Conservation (phyloP, 108 stramenopile species). For the Schizochytrium sp. region DNA sequence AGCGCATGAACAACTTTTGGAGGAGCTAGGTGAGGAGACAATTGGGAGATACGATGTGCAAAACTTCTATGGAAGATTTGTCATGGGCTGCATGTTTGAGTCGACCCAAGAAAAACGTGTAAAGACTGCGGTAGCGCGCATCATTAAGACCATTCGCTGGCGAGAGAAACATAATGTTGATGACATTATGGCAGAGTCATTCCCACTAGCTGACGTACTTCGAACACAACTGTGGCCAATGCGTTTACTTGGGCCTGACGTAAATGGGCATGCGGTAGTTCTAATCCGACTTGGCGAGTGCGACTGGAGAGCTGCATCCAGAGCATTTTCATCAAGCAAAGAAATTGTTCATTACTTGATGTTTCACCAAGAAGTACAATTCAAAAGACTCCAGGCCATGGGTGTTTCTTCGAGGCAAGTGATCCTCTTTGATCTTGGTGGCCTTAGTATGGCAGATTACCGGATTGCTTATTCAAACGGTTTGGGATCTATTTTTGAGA, state of each 20-base stretch:
- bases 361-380: not conserved
- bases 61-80: not conserved
- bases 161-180: not conserved
- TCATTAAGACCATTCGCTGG: not conserved
- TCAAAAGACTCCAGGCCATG: not conserved
- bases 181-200: not conserved
- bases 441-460: not conserved
- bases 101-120: constrained; percentile 1
- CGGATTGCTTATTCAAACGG: constrained; percentile 27
- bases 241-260: not conserved
- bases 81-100: not conserved
- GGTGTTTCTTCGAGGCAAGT: not conserved
- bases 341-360: constrained; percentile 27
- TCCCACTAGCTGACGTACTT: not conserved
- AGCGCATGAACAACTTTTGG: not conserved
- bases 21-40: not conserved
- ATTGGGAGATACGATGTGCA: not conserved
- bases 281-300: not conserved
- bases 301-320: constrained; percentile 14
- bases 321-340: not conserved
- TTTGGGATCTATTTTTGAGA: not conserved
- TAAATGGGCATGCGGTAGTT: not conserved
- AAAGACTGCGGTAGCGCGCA: not conserved
- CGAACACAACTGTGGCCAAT: not conserved
- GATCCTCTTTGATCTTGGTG: not conserved